phyloP scores from a whole-genome alignment of 331 rosid species.

The Rhamnella rubrinervis region DNA sequence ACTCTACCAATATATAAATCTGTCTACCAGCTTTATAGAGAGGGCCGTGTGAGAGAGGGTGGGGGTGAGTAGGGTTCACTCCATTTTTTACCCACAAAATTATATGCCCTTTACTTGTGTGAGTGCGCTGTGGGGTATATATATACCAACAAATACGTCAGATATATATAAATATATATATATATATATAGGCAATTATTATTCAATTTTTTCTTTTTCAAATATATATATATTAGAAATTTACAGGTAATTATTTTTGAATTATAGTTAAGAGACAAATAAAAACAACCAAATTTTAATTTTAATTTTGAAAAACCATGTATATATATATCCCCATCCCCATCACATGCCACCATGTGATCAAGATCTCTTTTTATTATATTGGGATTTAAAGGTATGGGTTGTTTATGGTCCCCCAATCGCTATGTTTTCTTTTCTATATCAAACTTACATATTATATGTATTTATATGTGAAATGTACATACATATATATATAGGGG shows the following conservation, averaged over 20 bases:
- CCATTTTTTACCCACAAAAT: constrained; percentile 47
- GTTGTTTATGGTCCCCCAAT: constrained; percentile 94
- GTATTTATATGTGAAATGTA: too few species aligned
- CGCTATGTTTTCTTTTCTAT: constrained; percentile 32
- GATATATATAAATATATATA: not conserved
- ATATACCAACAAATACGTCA: constrained; percentile 34
- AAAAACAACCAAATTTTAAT: constrained; percentile 4
- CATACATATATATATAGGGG: too few species aligned
- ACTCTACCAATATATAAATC: constrained; percentile 62
- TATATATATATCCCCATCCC: constrained; percentile 41
- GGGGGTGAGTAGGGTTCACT: constrained; percentile 49
- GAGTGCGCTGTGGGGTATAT: constrained; percentile 82
- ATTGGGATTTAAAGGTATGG: constrained; percentile 80
- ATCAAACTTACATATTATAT: too few species aligned
- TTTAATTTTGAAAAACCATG: not conserved
- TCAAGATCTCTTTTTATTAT: constrained; percentile 57
- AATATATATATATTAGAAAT: constrained; percentile 12
- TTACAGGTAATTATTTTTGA: constrained; percentile 6
- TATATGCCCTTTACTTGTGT: constrained; percentile 50
- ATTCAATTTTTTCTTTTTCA: constrained; percentile 5
- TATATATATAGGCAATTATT: constrained; percentile 15
- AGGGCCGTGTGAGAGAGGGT: constrained; percentile 18
- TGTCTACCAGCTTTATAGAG: constrained; percentile 72
- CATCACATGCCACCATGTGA: constrained; percentile 93
- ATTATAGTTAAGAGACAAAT: constrained; percentile 2